Evolutionary conservation across 225 moss, liverwort and hornwort genomes (phyloP), one percentile per base, ranked within the genome.

Genomic region (Pseudoscleropodium purum): DNA sequence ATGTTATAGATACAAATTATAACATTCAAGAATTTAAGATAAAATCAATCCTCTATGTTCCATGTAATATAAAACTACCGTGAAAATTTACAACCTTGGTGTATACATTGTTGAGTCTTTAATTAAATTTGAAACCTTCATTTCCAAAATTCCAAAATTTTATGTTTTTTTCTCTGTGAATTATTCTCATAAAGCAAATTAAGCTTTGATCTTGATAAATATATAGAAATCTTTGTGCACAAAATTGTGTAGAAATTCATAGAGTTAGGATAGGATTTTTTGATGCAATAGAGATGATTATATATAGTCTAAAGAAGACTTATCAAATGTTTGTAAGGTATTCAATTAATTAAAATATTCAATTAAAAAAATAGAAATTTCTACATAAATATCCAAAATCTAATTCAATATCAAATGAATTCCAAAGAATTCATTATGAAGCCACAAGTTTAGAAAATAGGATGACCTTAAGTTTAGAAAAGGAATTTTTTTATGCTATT

Each of bases 31-130:
- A n/a, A 2, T 69, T 12, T n/a, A n/a, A n/a, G 3, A 69, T 39
- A 39, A 12, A 21, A 24, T 2, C 7, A n/a, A 6, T 13, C 21
- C 1, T n/a, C 2, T 3, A 13, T 13, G 2, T 24, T 69, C 0
- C 2, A 0, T 39, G n/a, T 21, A 13, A 24, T 69, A 13, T 69
- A n/a, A 23, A 11, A 39, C 24, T 24, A 69, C 13, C 23, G 24
- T 39, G 4, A 69, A n/a, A 24, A 39, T 24, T 23, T n/a, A 69
- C 24, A 7, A n/a, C n/a, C 13, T 69, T 7, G 0, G 3, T n/a
- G 13, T 13, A 69, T n/a, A 21, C 3, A 34, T 13, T 66, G 9
- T 66, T 9, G 18, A 66, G 34, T 37, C 36, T 36, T 67, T 10
- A 19, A 36, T 67, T 65, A 9, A 17, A 18, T 67, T 36, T 56